Evolutionary conservation across 305 asterid species (phyloP).

Genomic region (Solanum hybrid): DNA sequence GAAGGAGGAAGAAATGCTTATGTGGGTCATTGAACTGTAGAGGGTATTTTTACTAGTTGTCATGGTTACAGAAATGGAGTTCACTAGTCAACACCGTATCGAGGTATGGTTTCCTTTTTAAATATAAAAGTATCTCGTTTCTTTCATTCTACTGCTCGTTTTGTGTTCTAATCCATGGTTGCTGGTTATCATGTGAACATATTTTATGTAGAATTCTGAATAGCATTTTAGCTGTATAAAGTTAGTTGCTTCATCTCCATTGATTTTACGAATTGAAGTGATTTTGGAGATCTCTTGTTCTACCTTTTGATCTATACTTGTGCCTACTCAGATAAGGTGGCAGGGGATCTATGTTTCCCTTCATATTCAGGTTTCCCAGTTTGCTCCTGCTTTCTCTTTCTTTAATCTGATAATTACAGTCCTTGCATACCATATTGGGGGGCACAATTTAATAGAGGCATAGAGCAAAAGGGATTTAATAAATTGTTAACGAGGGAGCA

Average conservation of each 20-base stretch:
- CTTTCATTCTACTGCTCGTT: not conserved
- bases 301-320: not conserved
- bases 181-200: not conserved
- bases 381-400: not conserved
- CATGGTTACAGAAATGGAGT: not conserved
- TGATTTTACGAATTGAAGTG: not conserved
- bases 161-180: not conserved
- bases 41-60: constrained; percentile 58
- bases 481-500: not conserved
- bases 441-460: not conserved
- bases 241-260: not conserved
- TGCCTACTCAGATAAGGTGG: not conserved
- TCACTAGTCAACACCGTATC: not conserved
- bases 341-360: not conserved
- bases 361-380: not conserved
- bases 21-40: constrained; percentile 70
- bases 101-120: not conserved
- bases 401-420: not conserved
- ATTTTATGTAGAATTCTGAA: not conserved
- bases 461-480: not conserved
- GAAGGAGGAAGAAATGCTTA: constrained; percentile 59
- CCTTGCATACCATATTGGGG: not conserved
- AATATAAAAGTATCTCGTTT: not conserved
- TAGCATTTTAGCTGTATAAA: not conserved
- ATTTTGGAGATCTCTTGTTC: not conserved